These are phyloP conservation scores for Ceratocystis eucalypticola DNA, from an alignment of 2,329 filamentous ascomycete species.

Conservation along the genomic window DNA sequence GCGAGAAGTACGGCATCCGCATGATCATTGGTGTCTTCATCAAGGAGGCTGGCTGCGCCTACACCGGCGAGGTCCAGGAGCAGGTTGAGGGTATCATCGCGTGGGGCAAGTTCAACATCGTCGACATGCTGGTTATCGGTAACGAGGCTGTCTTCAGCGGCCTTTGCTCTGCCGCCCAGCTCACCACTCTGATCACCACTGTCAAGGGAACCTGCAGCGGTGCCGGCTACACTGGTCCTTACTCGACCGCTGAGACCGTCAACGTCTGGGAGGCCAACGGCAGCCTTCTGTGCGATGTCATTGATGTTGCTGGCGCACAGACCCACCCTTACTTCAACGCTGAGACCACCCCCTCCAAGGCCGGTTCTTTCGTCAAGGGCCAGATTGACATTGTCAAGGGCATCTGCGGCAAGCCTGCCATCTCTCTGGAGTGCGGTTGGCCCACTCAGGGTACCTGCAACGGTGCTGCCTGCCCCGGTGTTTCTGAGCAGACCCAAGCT, in stretches of 20 bases:
- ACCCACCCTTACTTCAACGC: conserved; percentile 92
- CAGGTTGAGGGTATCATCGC: conserved; percentile 61
- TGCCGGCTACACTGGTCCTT: conserved; percentile 57
- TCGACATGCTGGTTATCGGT: conserved; percentile 71
- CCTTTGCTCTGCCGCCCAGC: conserved; percentile 48
- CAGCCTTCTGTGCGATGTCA: conserved; percentile 49
- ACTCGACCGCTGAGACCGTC: conserved; percentile 79
- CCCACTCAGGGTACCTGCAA: conserved; percentile 57
- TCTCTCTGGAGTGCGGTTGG: conserved; percentile 89
- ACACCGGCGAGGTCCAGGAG: conserved; percentile 48
- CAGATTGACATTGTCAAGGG: conserved; percentile 59
- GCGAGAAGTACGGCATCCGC: conserved; percentile 52
- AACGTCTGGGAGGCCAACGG: conserved; percentile 57
- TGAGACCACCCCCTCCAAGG: conserved; percentile 44
- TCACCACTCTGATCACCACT: conserved; percentile 56
- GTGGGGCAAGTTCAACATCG: conserved; percentile 62
- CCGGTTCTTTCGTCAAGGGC: conserved; percentile 61
- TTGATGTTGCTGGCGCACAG: conserved; percentile 75
- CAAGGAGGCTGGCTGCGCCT: conserved; percentile 47
- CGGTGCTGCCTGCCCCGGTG: conserved; percentile 56
- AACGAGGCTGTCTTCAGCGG: conserved; percentile 81
- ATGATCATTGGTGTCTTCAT: conserved; percentile 85
- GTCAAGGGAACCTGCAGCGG: conserved; percentile 48
- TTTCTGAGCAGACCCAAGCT: conserved; percentile 53
- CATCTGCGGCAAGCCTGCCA: conserved; percentile 61